Conservation (phyloP, 2,329 filamentous ascomycete species). For the Cytospora chrysosperma region DNA sequence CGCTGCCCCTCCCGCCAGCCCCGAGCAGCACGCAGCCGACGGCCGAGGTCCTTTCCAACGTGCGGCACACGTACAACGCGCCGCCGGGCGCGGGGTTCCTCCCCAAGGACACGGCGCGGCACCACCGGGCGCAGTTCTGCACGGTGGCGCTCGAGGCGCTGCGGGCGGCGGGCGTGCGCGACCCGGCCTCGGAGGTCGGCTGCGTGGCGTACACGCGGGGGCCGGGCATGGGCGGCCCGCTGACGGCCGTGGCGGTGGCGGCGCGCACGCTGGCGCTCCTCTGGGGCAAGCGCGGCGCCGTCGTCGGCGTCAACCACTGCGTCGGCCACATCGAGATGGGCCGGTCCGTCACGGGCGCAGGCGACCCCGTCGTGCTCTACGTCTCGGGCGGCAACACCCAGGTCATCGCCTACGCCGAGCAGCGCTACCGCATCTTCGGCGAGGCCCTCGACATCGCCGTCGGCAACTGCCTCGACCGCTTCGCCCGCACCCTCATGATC, state of each 20-base stretch:
- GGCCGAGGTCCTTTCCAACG: constrained; percentile 80
- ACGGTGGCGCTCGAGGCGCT: constrained; percentile 78
- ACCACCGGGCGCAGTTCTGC: constrained; percentile 86
- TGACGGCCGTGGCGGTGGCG: constrained; percentile 82
- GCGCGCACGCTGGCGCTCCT: constrained; percentile 79
- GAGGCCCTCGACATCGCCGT: constrained; percentile 97
- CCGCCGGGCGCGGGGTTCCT: constrained; percentile 93
- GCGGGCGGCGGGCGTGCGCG: constrained; percentile 59
- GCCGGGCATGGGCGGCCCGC: constrained; percentile 92
- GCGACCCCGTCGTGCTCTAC: constrained; percentile 92
- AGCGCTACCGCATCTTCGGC: constrained; percentile 95
- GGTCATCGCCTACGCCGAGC: constrained; percentile 60
- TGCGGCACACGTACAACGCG: constrained; percentile 89
- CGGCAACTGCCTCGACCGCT: constrained; percentile 94
- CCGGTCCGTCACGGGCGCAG: constrained; percentile 82
- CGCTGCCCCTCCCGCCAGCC: constrained; percentile 33
- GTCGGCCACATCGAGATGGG: constrained; percentile 99
- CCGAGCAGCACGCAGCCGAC: constrained; percentile 34
- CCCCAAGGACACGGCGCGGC: constrained; percentile 90
- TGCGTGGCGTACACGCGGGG: constrained; percentile 96
- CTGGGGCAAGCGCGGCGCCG: constrained; percentile 64
- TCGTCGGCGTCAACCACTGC: constrained; percentile 97
- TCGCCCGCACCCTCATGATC: constrained; percentile 86
- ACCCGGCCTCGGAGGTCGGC: constrained; percentile 64
- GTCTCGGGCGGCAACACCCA: constrained; percentile 67